A percentile compares a stretch with the other conserved stretches of the same genome.
Conservation (phyloP, 2,329 filamentous ascomycete genomes). For the Exophiala aquamarina region DNA sequence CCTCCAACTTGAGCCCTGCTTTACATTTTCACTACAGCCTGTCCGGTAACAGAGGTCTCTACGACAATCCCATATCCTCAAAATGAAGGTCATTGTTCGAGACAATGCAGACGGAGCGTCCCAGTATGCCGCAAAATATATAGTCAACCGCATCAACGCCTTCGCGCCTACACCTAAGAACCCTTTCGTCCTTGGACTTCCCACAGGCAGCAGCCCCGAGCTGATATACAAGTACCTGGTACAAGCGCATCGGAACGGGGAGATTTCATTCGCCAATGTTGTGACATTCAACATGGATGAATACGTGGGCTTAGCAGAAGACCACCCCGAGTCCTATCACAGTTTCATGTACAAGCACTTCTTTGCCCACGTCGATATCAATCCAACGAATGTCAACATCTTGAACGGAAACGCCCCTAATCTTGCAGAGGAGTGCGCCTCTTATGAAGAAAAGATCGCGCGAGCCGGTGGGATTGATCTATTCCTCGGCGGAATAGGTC, state of each 20-base stretch:
- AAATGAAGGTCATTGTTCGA: slow-evolving; percentile 80
- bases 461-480: slow-evolving; percentile 76
- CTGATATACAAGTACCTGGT: slow-evolving; percentile 77
- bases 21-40: no score
- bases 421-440: slow-evolving; percentile 72
- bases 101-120: slow-evolving; percentile 69
- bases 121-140: slow-evolving; percentile 76
- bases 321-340: slow-evolving; percentile 84
- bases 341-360: slow-evolving; percentile 93
- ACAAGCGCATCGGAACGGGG: slow-evolving; percentile 39
- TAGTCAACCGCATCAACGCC: slow-evolving; percentile 75
- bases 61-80: not conserved
- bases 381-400: slow-evolving; percentile 80
- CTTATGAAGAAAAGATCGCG: slow-evolving; percentile 77
- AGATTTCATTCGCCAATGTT: slow-evolving; percentile 84
- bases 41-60: no score
- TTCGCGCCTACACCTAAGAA: slow-evolving; percentile 70
- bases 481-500: slow-evolving; percentile 81
- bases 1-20: not conserved
- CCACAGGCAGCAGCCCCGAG: slow-evolving; percentile 79
- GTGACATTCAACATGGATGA: slow-evolving; percentile 95
- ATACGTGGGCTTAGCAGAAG: slow-evolving; percentile 78
- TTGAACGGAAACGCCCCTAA: slow-evolving; percentile 77
- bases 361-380: slow-evolving; percentile 81
- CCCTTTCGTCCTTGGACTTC: slow-evolving; percentile 80